Evolutionary conservation across 495 filamentous ascomycete species (phyloP), one percentile per base, ranked within the genome.

Genomic region (Alectoria sarmentosa): DNA sequence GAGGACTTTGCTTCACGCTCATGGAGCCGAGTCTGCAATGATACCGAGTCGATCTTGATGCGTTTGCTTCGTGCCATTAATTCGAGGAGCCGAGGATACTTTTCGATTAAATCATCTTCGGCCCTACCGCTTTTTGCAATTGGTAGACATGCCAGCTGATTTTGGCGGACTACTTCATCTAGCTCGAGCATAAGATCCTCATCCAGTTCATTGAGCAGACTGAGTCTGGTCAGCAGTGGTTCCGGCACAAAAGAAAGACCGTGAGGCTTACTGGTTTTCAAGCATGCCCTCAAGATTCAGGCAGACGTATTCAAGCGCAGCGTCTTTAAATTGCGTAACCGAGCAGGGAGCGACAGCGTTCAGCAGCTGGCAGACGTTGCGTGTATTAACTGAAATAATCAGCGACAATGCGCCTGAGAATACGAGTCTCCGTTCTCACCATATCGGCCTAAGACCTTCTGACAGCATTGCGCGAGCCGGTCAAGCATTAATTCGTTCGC

Each of bases 401-500:
- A 71, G 49, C n/a, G 44, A 58, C 66, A 37, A 49, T 52, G 19
- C 38, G 58, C 48, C 23, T 23, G 3, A 57, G n/a, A 63, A 46
- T 56, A 70, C 71, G 67, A 60, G 76, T 76, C 80, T 72, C 86
- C 89, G 7, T 17, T 67, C 80, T 72, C 72, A 87, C 86, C 88
- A 75, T 92, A 96, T 46, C 82, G 83, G n/a, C 94, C 94, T 65
- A 98, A 82, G 52, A 90, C 76, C 62, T 86, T 86, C 71, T 98
- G 94, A 73, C 93, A 98, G 19, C 93, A 85, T 72, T 96, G 90
- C 17, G 88, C 90, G 34, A 98, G 76, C 36, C 91, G 80, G 72
- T 97, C 93, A 42, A 98, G 83, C 92, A 98, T 96, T 65, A 98
- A 79, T 69, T 98, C 94, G 70, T 98, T 90, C 13, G 91, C 90